These are phyloP conservation scores for Dactylella cylindrospora DNA, from an alignment of 2,329 filamentous ascomycete species.

Conservation along the genomic window DNA sequence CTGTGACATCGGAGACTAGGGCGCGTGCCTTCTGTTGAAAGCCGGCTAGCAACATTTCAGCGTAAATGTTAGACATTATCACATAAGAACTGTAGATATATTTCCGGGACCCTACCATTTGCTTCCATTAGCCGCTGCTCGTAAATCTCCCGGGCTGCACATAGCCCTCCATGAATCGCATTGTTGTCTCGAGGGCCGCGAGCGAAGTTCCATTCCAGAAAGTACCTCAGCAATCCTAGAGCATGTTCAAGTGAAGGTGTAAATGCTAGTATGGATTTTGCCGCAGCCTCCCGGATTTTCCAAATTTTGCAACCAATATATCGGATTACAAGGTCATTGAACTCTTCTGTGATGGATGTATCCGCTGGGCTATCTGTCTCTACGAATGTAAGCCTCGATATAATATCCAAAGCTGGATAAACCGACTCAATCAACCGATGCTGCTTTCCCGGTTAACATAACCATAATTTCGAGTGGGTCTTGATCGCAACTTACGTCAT, in stretches of 20 bases:
- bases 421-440: slow-evolving; percentile 63
- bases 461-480: too few species aligned
- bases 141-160: slow-evolving; percentile 54
- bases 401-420: slow-evolving; percentile 79
- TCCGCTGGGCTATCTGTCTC: slow-evolving; percentile 9
- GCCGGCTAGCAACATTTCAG: slow-evolving; percentile 5
- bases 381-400: slow-evolving; percentile 52
- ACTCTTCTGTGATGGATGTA: slow-evolving; percentile 52
- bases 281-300: slow-evolving; percentile 80
- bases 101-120: slow-evolving; percentile 14
- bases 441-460: slow-evolving; percentile 54
- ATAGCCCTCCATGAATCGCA: slow-evolving; percentile 61
- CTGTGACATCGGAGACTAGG: background rate
- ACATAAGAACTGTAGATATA: too few species aligned
- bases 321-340: slow-evolving; percentile 62
- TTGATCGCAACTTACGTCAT: slow-evolving; percentile 11
- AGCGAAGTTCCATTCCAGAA: slow-evolving; percentile 52
- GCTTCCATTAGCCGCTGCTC: slow-evolving; percentile 10
- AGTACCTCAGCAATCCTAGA: slow-evolving; percentile 54
- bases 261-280: slow-evolving; percentile 69
- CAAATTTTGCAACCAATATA: slow-evolving; percentile 71
- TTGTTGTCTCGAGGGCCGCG: slow-evolving; percentile 55
- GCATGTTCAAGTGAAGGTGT: slow-evolving; percentile 54
- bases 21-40: slow-evolving; percentile 1
- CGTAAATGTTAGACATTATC: too few species aligned